These are phyloP conservation scores for Cytospora paraplurivora DNA, from an alignment of 2,329 filamentous ascomycete species.

Conservation along the genomic window DNA sequence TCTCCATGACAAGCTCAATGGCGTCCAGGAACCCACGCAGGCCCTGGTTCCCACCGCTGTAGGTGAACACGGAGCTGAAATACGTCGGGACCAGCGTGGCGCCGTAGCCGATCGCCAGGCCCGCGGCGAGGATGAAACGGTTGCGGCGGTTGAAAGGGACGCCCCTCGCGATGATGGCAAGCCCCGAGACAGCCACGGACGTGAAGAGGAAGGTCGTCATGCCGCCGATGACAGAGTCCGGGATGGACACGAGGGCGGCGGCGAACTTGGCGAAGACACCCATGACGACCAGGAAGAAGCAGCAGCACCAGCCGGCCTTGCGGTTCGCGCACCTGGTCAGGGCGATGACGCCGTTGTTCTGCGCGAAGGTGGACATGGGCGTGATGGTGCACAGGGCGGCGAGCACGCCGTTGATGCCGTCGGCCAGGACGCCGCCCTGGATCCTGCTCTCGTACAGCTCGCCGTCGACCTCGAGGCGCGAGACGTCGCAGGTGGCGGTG, in stretches of 20 bases:
- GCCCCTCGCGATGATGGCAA: slow-evolving; percentile 71
- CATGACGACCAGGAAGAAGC: slow-evolving; percentile 76
- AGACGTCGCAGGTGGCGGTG: slow-evolving; percentile 80
- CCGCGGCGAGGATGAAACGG: slow-evolving; percentile 78
- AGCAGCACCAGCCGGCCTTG: slow-evolving; percentile 77
- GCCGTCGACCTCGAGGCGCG: slow-evolving; percentile 72
- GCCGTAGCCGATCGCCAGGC: slow-evolving; percentile 72
- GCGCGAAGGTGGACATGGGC: slow-evolving; percentile 78
- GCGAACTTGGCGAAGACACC: slow-evolving; percentile 84
- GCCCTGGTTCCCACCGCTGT: slow-evolving; percentile 65
- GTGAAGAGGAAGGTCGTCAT: slow-evolving; percentile 83
- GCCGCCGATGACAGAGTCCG: slow-evolving; percentile 64
- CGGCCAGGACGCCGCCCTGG: slow-evolving; percentile 76
- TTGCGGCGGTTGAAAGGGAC: slow-evolving; percentile 77
- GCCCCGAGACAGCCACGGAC: slow-evolving; percentile 74
- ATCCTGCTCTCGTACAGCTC: slow-evolving; percentile 73
- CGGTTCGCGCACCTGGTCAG: slow-evolving; percentile 81
- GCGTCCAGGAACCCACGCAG: slow-evolving; percentile 76
- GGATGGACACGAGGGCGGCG: slow-evolving; percentile 76
- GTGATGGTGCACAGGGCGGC: slow-evolving; percentile 78
- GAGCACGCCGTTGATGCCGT: slow-evolving; percentile 74
- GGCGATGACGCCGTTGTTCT: slow-evolving; percentile 84
- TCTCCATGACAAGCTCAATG: slow-evolving; percentile 72
- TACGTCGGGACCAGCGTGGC: slow-evolving; percentile 68
- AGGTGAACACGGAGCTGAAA: slow-evolving; percentile 73